Base-by-base conservation (phyloP, 2,329 filamentous ascomycete genomes). In the Xylaria sp. region DNA sequence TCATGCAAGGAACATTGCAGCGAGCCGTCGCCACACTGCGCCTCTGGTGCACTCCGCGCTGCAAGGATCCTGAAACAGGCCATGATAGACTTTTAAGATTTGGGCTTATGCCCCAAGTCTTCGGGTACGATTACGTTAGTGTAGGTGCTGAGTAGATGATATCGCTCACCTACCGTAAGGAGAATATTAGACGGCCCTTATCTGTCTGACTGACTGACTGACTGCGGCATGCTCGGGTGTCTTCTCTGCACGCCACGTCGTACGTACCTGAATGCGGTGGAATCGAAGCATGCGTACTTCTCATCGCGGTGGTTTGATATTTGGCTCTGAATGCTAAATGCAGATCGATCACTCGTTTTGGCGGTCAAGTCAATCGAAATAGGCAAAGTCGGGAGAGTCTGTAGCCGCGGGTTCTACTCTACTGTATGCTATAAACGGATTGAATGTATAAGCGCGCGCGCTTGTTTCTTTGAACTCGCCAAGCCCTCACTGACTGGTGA, bases 1-100 rank as follows among this genome's bases (percentile, higher is more conserved):
- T 64, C 24, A 61, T 67, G 68, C 68, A 69, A 69, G 68, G 64
- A 67, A 69, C 64, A 61, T 67, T 63, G 64, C 59, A 63, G 67
- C 59, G 47, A 61, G 42, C 56, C 63, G 63, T 69, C 59, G 61
- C 64, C 58, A 63, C 45, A 24, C 51, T 58, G 61, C 61, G 61
- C 61, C 60, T 51, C 51, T 50, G 48, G 64, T 30, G 21, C 60
- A 36, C 48, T 64, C 59, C 7, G 19, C 39, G 21, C 42, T 61
- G 61, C 68, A 69, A 17, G 68, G 68, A 59, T 69, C 27, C 45
- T 69, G 68, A 69, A 67, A 69, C 68, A 58, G 42, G 64, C 56
- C 51, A 61, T 32, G 30, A 63, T 57, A 56, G 64, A 32, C n/a
- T 61, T 64, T 67, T 57, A 64, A 42, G 56, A 64, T 58, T 67